Percentiles rank a stretch among this genome's conserved stretches.
Evolutionary conservation across 2,329 filamentous ascomycete species (phyloP).

Genomic region (Ilyonectria mors-panacis): DNA sequence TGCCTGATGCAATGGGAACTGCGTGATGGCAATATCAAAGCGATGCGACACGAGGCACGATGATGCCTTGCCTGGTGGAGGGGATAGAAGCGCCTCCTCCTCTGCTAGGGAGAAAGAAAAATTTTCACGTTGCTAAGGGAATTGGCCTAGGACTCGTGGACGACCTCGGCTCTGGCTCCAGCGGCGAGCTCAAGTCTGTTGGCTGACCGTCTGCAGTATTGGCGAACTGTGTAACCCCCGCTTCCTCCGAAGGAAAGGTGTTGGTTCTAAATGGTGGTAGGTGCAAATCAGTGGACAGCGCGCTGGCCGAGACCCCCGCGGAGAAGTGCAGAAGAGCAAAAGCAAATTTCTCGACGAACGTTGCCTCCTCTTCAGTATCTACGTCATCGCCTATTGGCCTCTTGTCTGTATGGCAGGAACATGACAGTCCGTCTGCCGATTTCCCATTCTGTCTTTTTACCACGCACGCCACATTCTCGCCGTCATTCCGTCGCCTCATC

Average conservation of each 20-base stretch:
- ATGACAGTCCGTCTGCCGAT: neutral
- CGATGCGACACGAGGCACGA: neutral
- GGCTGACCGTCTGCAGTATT: conserved; percentile 3
- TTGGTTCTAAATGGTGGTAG: conserved; percentile 6
- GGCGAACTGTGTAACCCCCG: conserved; percentile 11
- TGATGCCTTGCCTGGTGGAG: neutral
- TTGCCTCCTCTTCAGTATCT: neutral
- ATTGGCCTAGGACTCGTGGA: no score
- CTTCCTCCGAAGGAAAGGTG: conserved; percentile 6
- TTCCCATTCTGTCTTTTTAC: neutral
- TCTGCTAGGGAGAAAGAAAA: neutral
- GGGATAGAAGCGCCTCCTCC: neutral
- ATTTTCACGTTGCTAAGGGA: neutral
- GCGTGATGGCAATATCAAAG: neutral
- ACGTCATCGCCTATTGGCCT: conserved; percentile 18
- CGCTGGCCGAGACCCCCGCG: neutral
- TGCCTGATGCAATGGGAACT: neutral
- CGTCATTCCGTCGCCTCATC: conserved; percentile 4
- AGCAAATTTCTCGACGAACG: conserved; percentile 4
- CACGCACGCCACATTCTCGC: neutral
- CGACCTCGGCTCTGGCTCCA: neutral
- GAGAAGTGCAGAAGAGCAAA: conserved; percentile 4
- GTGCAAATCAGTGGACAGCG: neutral
- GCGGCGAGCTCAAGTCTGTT: neutral
- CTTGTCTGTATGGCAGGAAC: neutral